Base-by-base conservation (phyloP, 768 basidiomycete genomes). In the Agaricus blazei region DNA sequence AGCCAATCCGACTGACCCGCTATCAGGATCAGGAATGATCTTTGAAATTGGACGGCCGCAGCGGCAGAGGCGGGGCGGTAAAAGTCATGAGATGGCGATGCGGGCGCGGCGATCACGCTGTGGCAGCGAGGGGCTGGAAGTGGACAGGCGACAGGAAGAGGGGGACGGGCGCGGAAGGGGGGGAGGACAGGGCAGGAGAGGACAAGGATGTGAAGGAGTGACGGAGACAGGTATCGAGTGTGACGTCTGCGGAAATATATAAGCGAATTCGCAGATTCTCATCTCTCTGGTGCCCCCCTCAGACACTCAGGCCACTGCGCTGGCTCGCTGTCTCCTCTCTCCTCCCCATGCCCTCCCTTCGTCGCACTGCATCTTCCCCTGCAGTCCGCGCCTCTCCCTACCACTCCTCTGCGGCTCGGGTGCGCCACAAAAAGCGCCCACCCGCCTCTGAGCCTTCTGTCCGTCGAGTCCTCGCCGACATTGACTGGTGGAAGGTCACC, bases 401-500 rank as follows among this genome's bases (percentile, higher is more conserved):
- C 68, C 78, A 73, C 29, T 68, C 68, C 56, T 48, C 59, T n/a
- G 58, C 64, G 54, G 69, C 64, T 50, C 69, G 74, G 31, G 71
- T 72, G 24, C 70, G 75, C 55, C 71, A 81, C 41, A 70, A 79
- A 55, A 80, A 86, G 64, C 83, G 88, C 57, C 80, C 86, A 11
- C 83, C 84, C 23, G 85, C 81, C 58, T 87, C 88, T 62, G 84
- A 87, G 65, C 81, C 80, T 36, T 68, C 67, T 61, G 74, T 68
- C 60, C 79, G 90, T 65, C 79, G 88, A 62, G 87, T 92, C 62
- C 78, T 92, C 58, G 89, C 87, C 34, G 90, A 92, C 74, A 86
- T 92, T 64, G 89, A 90, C 68, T 92, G 90, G 89, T 91, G 89
- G 89, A 81, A 76, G 63, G 88, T 91, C 61, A 73, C 79, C 59